phyloP scores from a whole-genome alignment of 257 asterid species.

The Nicotiana benthamiana region DNA sequence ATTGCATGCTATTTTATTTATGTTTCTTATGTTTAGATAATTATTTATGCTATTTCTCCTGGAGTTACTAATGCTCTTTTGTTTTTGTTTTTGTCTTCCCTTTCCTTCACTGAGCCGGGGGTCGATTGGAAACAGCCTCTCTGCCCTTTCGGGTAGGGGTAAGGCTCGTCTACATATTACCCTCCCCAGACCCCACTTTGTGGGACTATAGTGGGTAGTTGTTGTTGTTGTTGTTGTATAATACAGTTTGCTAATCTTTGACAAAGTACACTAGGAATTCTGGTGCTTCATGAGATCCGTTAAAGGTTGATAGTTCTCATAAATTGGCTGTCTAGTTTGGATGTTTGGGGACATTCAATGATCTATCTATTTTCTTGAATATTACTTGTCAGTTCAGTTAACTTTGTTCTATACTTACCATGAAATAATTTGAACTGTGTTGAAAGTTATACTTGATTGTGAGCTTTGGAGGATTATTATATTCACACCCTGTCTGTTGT shows the following conservation, averaged over 20 bases:
- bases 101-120: too few relatives aligned
- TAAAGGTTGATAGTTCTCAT: background rate
- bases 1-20: too few relatives aligned
- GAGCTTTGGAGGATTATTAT: background rate
- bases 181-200: too few relatives aligned
- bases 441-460: background rate
- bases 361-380: background rate
- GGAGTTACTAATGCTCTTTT: too few relatives aligned
- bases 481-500: background rate
- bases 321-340: background rate
- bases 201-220: too few relatives aligned
- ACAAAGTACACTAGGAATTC: background rate
- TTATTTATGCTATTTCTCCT: too few relatives aligned
- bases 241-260: background rate
- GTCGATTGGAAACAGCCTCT: too few relatives aligned
- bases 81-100: too few relatives aligned
- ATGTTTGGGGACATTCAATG: background rate
- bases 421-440: background rate
- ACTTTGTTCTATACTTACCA: background rate
- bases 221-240: too few relatives aligned
- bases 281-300: background rate
- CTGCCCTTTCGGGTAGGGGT: too few relatives aligned
- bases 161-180: too few relatives aligned
- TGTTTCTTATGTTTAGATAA: too few relatives aligned
- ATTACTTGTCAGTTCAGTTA: background rate